phyloP scores from a whole-genome alignment of 352 stramenopile species.

The Plasmopara muralis region DNA sequence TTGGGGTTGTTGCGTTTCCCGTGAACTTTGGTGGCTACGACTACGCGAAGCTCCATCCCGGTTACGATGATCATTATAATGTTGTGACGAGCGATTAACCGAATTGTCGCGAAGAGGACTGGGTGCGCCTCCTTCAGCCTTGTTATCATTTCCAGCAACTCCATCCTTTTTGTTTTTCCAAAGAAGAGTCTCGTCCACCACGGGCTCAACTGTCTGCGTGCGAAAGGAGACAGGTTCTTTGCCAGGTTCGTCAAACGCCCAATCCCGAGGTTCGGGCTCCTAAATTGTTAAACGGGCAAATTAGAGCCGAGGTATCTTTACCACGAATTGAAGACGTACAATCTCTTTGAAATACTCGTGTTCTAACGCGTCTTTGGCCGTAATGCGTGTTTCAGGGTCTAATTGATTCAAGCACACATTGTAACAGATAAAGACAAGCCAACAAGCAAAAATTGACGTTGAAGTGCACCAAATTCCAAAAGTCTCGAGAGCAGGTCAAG shows the following conservation, averaged over 20 bases:
- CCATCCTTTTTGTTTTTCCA: constrained; percentile 64
- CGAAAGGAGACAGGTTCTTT: constrained; percentile 84
- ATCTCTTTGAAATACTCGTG: constrained; percentile 93
- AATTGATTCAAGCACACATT: constrained; percentile 8
- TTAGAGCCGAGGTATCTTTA: neutral
- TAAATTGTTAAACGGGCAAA: constrained; percentile 15
- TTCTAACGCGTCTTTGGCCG: constrained; percentile 85
- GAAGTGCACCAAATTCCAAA: constrained; percentile 66
- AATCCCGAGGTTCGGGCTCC: constrained; percentile 81
- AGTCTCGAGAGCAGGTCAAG: constrained; percentile 72
- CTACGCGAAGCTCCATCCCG: constrained; percentile 30
- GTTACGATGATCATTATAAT: constrained; percentile 36
- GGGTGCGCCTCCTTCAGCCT: constrained; percentile 20
- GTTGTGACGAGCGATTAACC: constrained; percentile 21
- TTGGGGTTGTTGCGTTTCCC: constrained; percentile 29
- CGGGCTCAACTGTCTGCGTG: constrained; percentile 70
- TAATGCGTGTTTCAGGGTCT: constrained; percentile 88
- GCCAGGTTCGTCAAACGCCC: constrained; percentile 80
- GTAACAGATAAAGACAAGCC: neutral
- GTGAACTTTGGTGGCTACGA: constrained; percentile 44
- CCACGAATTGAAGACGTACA: constrained; percentile 25
- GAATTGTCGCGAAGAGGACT: constrained; percentile 32
- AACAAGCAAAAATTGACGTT: neutral
- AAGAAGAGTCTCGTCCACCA: constrained; percentile 64
- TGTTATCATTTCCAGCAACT: constrained; percentile 15